Percentiles rank a stretch among this genome's conserved stretches.
phyloP scores from a whole-genome alignment of 2,329 filamentous ascomycete species.

The Colletotrichum siamense region DNA sequence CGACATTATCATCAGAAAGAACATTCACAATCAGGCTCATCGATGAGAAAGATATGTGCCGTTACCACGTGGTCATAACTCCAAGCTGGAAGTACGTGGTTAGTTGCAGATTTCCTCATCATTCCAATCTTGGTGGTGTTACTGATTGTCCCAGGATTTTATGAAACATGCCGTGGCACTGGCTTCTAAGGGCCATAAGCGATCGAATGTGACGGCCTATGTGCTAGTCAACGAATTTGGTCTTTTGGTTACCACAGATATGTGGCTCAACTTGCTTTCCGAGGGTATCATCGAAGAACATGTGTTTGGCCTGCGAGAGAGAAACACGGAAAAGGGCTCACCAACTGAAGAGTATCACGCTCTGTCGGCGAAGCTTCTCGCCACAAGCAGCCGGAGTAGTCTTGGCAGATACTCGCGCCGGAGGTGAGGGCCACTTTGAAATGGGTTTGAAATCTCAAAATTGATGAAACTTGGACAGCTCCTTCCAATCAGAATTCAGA shows the following conservation, averaged over 20 bases:
- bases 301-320: neutral
- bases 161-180: neutral
- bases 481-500: neutral
- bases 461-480: neutral
- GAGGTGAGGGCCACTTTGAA: neutral
- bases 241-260: neutral
- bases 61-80: neutral
- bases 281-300: neutral
- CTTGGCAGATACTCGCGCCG: neutral
- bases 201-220: neutral
- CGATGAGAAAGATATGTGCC: neutral
- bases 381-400: neutral
- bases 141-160: neutral
- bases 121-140: neutral
- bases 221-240: neutral
- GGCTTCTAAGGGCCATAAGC: neutral
- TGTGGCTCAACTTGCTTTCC: neutral
- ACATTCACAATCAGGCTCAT: slow-evolving; percentile 3
- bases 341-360: neutral
- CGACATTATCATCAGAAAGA: neutral
- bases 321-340: neutral
- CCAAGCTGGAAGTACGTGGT: neutral
- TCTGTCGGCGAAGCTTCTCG: neutral
- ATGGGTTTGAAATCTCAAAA: neutral
- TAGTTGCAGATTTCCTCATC: neutral